A percentile compares a stretch with the other conserved stretches of the same genome.
Evolutionary conservation across 208 protist genomes (phyloP).

Genomic region (Leishmania tropica): DNA sequence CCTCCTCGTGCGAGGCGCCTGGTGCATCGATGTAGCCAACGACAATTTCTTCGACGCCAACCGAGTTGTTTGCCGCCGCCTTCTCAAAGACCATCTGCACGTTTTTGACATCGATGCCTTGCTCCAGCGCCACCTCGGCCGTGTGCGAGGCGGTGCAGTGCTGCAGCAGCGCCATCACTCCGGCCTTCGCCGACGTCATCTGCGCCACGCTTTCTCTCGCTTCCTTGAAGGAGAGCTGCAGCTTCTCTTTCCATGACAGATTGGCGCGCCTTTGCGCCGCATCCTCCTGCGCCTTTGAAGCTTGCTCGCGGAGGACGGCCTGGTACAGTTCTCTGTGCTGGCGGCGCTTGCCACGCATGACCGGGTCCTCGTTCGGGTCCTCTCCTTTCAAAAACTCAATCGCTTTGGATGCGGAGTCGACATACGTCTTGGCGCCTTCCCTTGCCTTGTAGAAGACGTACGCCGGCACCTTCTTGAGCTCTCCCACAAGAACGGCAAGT

Average conservation of each 20-base stretch:
- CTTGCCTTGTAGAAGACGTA: conserved; percentile 34
- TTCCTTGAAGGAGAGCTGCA: conserved; percentile 34
- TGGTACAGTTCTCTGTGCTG: conserved; percentile 72
- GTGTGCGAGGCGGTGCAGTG: conserved; percentile 87
- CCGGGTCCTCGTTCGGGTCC: conserved; percentile 38
- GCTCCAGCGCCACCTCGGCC: conserved; percentile 81
- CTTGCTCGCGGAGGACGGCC: conserved; percentile 48
- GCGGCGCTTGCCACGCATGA: conserved; percentile 42
- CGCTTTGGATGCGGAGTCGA: conserved; percentile 40
- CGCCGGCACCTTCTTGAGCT: conserved; percentile 50
- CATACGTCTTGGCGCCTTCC: conserved; percentile 34
- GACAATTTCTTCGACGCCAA: conserved; percentile 62
- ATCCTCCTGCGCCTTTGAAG: conserved; percentile 24
- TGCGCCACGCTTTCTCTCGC: conserved; percentile 36
- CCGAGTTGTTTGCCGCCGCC: conserved; percentile 18
- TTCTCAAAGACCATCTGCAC: conserved; percentile 81
- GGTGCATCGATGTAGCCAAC: conserved; percentile 90
- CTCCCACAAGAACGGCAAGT: conserved; percentile 46
- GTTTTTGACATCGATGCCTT: conserved; percentile 82
- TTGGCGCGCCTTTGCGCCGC: conserved; percentile 5
- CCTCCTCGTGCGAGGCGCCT: conserved; percentile 58
- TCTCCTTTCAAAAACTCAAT: conserved; percentile 57
- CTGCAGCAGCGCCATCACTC: conserved; percentile 77
- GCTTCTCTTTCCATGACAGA: conserved; percentile 26
- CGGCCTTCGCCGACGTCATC: conserved; percentile 62